Conservation (phyloP, 495 filamentous ascomycete genomes). For the Penicilliopsis zonata region DNA sequence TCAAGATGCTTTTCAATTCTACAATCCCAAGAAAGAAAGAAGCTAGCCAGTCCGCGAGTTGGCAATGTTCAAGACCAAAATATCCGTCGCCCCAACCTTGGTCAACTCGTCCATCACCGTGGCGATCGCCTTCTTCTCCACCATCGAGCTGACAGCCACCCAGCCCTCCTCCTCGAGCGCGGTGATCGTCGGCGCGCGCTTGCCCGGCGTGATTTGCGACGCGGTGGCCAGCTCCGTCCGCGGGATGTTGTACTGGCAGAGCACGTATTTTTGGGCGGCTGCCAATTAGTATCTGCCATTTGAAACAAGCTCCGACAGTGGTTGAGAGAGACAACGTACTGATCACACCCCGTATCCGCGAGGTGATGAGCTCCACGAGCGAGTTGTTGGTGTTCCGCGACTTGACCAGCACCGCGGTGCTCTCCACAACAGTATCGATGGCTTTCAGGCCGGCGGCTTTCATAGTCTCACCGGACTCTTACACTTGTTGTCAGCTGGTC, state of each 20-base stretch:
- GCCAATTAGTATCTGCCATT: not conserved
- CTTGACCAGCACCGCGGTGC: constrained; percentile 81
- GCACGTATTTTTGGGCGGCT: constrained; percentile 86
- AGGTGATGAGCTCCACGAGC: constrained; percentile 68
- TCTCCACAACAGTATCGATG: constrained; percentile 84
- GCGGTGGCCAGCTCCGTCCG: constrained; percentile 52
- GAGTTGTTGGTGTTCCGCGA: constrained; percentile 74
- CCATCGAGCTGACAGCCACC: constrained; percentile 92
- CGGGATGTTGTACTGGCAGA: constrained; percentile 92
- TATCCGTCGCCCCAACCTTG: constrained; percentile 71
- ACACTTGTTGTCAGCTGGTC: not conserved
- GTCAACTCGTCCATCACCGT: constrained; percentile 83
- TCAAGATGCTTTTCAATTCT: too few species aligned
- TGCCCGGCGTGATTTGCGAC: constrained; percentile 80
- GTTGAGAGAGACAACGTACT: constrained; percentile 37
- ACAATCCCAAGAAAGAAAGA: not conserved
- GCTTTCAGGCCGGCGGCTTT: constrained; percentile 90
- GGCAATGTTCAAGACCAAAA: constrained; percentile 75
- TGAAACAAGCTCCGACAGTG: not conserved
- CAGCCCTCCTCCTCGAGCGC: constrained; percentile 77
- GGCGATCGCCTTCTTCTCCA: constrained; percentile 80
- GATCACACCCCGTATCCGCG: constrained; percentile 84
- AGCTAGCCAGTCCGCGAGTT: constrained; percentile 57
- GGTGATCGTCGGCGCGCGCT: constrained; percentile 85
- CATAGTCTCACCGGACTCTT: constrained; percentile 98